Evolutionary conservation across 225 moss, liverwort and hornwort genomes (phyloP).

Genomic region (Climacium dendroides): DNA sequence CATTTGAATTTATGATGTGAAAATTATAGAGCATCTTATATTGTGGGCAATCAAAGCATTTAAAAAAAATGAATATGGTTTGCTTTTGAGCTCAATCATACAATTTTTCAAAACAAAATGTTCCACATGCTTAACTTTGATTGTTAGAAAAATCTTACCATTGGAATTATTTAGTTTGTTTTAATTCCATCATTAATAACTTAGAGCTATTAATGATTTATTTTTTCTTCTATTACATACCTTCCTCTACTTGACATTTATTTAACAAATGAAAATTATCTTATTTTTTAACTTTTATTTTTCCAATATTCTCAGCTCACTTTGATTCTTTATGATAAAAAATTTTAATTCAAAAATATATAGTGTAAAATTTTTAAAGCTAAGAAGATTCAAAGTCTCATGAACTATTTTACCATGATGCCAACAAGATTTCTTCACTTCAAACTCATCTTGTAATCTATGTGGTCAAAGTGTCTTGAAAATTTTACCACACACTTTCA

Average conservation of each 20-base stretch:
- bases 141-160: not conserved
- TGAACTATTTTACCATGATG: not conserved
- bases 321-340: not conserved
- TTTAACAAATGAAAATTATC: too few species aligned
- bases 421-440: too few species aligned
- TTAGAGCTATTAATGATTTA: not conserved
- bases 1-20: not conserved
- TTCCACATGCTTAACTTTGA: not conserved
- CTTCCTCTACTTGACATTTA: not conserved
- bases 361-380: too few species aligned
- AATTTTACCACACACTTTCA: not conserved
- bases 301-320: not conserved
- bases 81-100: not conserved
- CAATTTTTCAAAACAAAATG: not conserved
- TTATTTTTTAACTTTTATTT: too few species aligned
- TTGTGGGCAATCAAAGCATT: not conserved
- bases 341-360: not conserved
- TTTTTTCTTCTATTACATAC: accelerated
- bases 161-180: not conserved
- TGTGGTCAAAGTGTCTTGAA: not conserved
- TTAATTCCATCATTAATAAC: not conserved
- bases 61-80: too few species aligned
- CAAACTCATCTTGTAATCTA: not conserved
- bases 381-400: too few species aligned
- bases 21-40: not conserved